A percentile compares a stretch with the other conserved stretches of the same genome.
These are phyloP conservation scores for Apiospora pterosperma DNA, from an alignment of 2,329 filamentous ascomycete species.

Conservation along the genomic window DNA sequence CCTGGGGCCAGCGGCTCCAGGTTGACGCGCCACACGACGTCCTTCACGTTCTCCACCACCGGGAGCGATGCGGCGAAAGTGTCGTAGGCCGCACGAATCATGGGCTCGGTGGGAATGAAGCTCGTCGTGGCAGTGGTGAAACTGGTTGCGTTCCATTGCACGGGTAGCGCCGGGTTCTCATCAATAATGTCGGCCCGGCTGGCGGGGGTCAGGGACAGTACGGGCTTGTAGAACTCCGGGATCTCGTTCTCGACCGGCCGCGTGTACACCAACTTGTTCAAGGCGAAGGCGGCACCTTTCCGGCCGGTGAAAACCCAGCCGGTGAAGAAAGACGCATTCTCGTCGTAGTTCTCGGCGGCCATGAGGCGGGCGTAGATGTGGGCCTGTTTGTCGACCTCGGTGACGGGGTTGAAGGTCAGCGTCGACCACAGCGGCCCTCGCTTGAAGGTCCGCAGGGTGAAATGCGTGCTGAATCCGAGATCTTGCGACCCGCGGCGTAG, in stretches of 20 bases:
- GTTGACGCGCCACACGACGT: background rate
- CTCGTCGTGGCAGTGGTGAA: conserved; percentile 11
- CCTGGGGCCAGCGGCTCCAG: background rate
- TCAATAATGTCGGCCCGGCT: conserved; percentile 7
- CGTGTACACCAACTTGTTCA: background rate
- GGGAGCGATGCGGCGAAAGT: conserved; percentile 10
- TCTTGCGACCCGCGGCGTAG: conserved; percentile 21
- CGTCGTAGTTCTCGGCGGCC: conserved; percentile 11
- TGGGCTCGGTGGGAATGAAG: conserved; percentile 11
- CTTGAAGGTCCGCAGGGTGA: conserved; percentile 24
- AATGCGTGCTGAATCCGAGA: conserved; percentile 11
- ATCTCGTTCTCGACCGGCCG: background rate
- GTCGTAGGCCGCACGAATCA: conserved; percentile 11
- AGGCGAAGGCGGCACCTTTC: background rate
- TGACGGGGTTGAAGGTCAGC: background rate
- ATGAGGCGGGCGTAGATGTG: conserved; percentile 11
- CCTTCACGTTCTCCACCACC: background rate
- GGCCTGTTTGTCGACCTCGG: background rate
- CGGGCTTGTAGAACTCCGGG: background rate
- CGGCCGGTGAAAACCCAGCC: background rate
- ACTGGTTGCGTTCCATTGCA: background rate
- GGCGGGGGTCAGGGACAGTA: background rate
- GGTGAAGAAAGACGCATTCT: background rate
- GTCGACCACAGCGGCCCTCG: background rate
- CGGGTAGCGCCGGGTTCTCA: conserved; percentile 5